Percentiles rank a stretch among this genome's conserved stretches.
Conservation (phyloP, 2,329 filamentous ascomycete genomes). For the Clonostachys sp. region DNA sequence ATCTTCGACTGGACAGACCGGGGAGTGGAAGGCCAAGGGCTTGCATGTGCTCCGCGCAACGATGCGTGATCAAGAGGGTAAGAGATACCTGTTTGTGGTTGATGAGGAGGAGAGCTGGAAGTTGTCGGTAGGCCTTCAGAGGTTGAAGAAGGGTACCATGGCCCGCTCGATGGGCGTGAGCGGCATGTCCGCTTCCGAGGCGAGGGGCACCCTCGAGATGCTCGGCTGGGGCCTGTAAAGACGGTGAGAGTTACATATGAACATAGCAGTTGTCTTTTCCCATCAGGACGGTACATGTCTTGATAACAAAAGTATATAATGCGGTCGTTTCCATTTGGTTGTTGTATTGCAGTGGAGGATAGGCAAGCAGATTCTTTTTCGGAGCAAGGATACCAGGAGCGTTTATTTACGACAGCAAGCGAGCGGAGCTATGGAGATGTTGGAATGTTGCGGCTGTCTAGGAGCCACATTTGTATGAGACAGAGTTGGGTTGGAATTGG, state of each 20-base stretch:
- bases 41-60: conserved; percentile 60
- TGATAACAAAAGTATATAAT: not conserved
- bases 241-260: no score
- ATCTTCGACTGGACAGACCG: conserved; percentile 37
- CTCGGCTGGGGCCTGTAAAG: conserved; percentile 41
- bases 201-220: conserved; percentile 50
- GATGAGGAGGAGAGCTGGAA: conserved; percentile 66
- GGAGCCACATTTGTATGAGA: no score
- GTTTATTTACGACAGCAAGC: no score
- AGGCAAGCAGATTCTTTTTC: no score
- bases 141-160: conserved; percentile 55
- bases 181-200: conserved; percentile 49
- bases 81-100: conserved; percentile 61
- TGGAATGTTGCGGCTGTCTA: no score
- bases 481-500: no score
- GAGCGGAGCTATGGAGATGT: no score
- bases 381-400: no score
- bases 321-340: not conserved
- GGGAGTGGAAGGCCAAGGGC: conserved; percentile 49
- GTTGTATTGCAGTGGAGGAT: no score
- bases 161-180: conserved; percentile 55
- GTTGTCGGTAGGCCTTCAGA: conserved; percentile 56
- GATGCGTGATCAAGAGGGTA: conserved; percentile 61
- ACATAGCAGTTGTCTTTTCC: no score
- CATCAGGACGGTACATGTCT: not conserved